These are phyloP conservation scores for Colletotrichum orbiculare DNA, from an alignment of 2,329 filamentous ascomycete species.

Conservation along the genomic window DNA sequence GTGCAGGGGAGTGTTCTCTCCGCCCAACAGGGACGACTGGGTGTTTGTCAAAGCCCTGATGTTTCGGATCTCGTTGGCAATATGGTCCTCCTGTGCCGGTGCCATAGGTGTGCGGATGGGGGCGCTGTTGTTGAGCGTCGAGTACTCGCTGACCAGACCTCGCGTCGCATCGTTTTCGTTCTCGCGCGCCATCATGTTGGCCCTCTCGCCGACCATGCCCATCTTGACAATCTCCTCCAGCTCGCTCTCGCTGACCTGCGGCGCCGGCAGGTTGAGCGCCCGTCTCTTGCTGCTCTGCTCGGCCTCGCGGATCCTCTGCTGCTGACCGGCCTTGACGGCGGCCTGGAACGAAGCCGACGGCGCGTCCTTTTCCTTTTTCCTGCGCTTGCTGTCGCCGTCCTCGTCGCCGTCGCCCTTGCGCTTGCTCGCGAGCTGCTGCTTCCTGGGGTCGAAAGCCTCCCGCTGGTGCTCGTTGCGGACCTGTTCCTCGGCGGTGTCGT, in stretches of 20 bases:
- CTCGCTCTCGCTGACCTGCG: conserved; percentile 92
- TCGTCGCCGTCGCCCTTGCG: conserved; percentile 93
- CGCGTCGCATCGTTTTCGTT: conserved; percentile 88
- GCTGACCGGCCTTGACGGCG: conserved; percentile 90
- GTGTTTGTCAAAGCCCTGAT: conserved; percentile 93
- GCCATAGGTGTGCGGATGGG: conserved; percentile 94
- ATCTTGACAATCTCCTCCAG: conserved; percentile 99
- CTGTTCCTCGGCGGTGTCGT: conserved; percentile 89
- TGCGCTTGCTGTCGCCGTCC: conserved; percentile 82
- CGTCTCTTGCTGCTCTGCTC: conserved; percentile 96
- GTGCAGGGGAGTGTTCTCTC: conserved; percentile 90
- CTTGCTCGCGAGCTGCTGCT: conserved; percentile 90
- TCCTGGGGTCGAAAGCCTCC: conserved; percentile 89
- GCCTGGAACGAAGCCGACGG: conserved; percentile 84
- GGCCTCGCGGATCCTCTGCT: conserved; percentile 94
- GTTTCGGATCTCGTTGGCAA: conserved; percentile 96
- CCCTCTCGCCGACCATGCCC: conserved; percentile 92
- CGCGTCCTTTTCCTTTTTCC: conserved; percentile 84
- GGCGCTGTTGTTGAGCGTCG: conserved; percentile 80
- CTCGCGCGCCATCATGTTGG: conserved; percentile 77
- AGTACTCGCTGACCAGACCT: conserved; percentile 89
- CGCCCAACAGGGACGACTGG: conserved; percentile 91
- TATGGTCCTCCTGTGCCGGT: conserved; percentile 91
- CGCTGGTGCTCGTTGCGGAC: conserved; percentile 84
- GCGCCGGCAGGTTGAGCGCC: conserved; percentile 82